Base-by-base conservation (phyloP, 129 eudicot genomes). In the Tagetes patula region DNA sequence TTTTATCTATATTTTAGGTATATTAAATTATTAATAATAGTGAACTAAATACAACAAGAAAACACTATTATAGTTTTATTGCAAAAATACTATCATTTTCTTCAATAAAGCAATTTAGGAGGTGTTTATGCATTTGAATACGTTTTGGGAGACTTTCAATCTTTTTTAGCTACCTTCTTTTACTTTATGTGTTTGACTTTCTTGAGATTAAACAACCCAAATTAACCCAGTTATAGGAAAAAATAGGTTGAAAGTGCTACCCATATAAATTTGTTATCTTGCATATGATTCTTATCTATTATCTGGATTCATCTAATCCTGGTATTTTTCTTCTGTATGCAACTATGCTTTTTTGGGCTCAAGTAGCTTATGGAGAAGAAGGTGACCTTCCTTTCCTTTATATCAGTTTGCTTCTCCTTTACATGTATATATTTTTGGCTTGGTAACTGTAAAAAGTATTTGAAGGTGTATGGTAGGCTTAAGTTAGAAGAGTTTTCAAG, bases 281-380 rank as follows among this genome's bases (percentile, higher is more conserved):
- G 20, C 41, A 3, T 49, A 31, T 32, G 75, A 53, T 62, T 11
- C 31, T 53, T 37, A 13, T 73, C 70, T 65, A 11, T 50, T 66
- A 33, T 50, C 66, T 47, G 32, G 72, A 42, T 13, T 80, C 67
- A 27, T 76, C 79, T 84, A 71, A 79, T 63, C 50, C 10, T 46
- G 33, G 46, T 76, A 60, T 64, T 77, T 31, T 31, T 7, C 76
- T 50, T 55, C 30, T 64, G 50, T 41, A 36, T 27, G 60, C 70
- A 67, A 59, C 72, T 72, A 46, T 72, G 59, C 65, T 34, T 33
- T 27, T 65, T 68, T 79, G 81, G 14, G 61, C 61, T 53, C 83
- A 73, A 80, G 91, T 84, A 82, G 97, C 84, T 54, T 85, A 81
- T 72, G 97, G 97, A 72, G 83, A 85, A 77, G 82, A 91, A 87